Base-by-base conservation (phyloP, 2,329 filamentous ascomycete genomes). In the Neonectria faginata region DNA sequence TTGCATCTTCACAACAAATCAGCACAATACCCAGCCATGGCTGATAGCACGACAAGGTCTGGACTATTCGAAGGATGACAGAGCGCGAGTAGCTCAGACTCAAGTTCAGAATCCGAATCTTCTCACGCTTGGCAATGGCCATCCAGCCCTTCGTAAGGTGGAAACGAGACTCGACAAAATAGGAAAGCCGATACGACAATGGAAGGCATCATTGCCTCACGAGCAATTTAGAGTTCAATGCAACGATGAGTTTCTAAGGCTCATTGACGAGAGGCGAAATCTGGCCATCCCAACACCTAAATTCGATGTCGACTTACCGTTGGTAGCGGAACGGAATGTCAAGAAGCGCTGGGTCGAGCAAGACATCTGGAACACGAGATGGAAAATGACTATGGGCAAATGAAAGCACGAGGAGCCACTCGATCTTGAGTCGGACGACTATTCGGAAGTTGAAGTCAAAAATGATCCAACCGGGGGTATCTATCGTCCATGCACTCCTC, bases 331-430 rank as follows among this genome's bases (percentile, higher is more conserved):
- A 33, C 22, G 52, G 1, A 51, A 16, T n/a, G 57, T 59, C 5
- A 59, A 27, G 20, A 22, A 18, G 5, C 12, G 25, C 20, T 59
- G 57, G 57, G 27, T 42, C n/a, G 16, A 52, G 42, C 22, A 16
- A 18, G 55, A 42, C 29, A 55, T 64, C 11, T 64, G 61, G 61
- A 29, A 50, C 14, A 18, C 39, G 9, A 51, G 29, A 8, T 64
- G 61, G 56, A 42, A 11, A 14, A 29, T 3, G 6, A 3, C 16
- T 14, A 12, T 22, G 20, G 57, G 51, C 22, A 56, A 7, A 3
- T 64, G 56, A 56, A 59, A 59, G 27, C 61, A 64, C 33, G 61
- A 64, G 29, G 20, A 60, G 3, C 50, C 45, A 5, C 16, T 27
- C 29, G 29, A 33, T 29, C 16, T 25, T 20, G 33, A 41, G 16